phyloP scores from a whole-genome alignment of 257 asterid species.

The Solanum stenotomum region DNA sequence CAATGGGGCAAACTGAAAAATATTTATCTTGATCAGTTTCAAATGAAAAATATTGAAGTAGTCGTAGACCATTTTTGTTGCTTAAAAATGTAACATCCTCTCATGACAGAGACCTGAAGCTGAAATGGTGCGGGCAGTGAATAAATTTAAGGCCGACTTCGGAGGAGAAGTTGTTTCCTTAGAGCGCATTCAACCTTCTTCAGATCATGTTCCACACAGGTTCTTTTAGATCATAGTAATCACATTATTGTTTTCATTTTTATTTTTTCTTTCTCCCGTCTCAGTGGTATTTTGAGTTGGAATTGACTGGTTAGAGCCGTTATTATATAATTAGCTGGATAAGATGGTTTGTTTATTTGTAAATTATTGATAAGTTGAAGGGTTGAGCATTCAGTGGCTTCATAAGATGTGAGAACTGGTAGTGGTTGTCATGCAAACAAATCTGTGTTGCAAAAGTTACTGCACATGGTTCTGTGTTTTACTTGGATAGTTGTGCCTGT shows the following conservation, averaged over 20 bases:
- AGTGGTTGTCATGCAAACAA: not conserved
- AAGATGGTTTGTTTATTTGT: not conserved
- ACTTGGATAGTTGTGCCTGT: not conserved
- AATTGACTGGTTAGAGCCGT: not conserved
- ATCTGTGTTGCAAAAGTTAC: not conserved
- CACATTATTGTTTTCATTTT: not conserved
- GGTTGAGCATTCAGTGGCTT: not conserved
- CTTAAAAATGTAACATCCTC: not conserved
- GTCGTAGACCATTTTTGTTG: not conserved
- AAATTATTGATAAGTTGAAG: not conserved
- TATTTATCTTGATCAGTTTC: not conserved
- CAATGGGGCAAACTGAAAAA: not conserved
- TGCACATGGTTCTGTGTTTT: not conserved
- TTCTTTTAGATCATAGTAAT: conserved; percentile 12
- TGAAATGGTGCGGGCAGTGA: conserved; percentile 85
- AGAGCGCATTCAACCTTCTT: conserved; percentile 92
- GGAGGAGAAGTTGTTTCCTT: conserved; percentile 79
- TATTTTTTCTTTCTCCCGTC: not conserved
- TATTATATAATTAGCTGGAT: not conserved
- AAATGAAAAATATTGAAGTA: not conserved
- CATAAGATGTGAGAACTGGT: not conserved
- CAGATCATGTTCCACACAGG: conserved; percentile 99
- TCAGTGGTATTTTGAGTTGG: not conserved
- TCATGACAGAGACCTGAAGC: conserved; percentile 69
- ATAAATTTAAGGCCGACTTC: conserved; percentile 90